Percentiles rank a stretch among this genome's conserved stretches.
Evolutionary conservation across 2,329 filamentous ascomycete genomes (phyloP).

Genomic region (Trichoderma lentiforme): DNA sequence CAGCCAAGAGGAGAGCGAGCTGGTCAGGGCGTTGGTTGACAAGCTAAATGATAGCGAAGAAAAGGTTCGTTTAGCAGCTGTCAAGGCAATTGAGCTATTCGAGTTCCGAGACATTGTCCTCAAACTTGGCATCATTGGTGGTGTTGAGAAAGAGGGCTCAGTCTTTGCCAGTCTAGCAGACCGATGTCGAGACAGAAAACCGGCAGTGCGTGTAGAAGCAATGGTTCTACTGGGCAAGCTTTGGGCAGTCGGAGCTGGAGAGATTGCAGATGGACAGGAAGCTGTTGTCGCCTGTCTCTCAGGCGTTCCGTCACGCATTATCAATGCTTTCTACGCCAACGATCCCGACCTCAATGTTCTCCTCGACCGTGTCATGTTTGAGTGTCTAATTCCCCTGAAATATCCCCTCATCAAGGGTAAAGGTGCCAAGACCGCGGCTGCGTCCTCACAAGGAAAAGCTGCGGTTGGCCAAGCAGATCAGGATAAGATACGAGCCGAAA

Average conservation of each 20-base stretch:
- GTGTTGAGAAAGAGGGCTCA: conserved; percentile 71
- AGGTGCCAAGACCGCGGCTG: conserved; percentile 58
- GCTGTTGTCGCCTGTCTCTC: conserved; percentile 70
- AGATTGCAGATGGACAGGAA: conserved; percentile 81
- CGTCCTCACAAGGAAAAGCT: conserved; percentile 45
- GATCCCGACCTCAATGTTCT: conserved; percentile 81
- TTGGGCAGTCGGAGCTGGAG: conserved; percentile 90
- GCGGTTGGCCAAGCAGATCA: conserved; percentile 55
- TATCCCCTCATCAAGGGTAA: conserved; percentile 69
- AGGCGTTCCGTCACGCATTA: conserved; percentile 77
- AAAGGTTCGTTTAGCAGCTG: conserved; percentile 83
- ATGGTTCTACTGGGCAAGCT: conserved; percentile 81
- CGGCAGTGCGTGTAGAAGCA: conserved; percentile 76
- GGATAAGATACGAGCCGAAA: conserved; percentile 76
- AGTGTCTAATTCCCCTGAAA: conserved; percentile 82
- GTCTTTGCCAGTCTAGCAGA: conserved; percentile 80
- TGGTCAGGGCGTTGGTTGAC: conserved; percentile 72
- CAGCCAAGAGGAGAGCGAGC: conserved; percentile 71
- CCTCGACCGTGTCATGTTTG: conserved; percentile 80
- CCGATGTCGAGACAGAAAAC: conserved; percentile 81
- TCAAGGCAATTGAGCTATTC: conserved; percentile 79
- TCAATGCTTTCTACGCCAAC: conserved; percentile 87
- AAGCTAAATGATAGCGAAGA: conserved; percentile 88
- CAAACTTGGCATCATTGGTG: conserved; percentile 74
- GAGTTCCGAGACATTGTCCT: conserved; percentile 75